These are phyloP conservation scores for Selaginella moellendorffii DNA, from an alignment of 75 land plant species.

Conservation along the genomic window DNA sequence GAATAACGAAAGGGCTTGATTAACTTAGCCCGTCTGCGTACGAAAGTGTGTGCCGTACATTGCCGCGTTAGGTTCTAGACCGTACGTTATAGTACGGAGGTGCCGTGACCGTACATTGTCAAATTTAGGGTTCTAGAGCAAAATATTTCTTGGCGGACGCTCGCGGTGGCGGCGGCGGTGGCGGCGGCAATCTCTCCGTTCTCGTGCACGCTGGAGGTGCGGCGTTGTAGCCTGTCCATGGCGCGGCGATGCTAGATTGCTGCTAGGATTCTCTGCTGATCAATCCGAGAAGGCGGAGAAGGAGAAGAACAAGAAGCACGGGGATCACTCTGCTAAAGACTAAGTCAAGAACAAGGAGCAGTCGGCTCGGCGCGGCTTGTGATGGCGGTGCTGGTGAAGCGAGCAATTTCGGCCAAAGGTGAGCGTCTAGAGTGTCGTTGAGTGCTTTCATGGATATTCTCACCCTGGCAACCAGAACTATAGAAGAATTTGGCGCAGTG, in stretches of 20 bases:
- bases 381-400: conserved; percentile 40
- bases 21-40: no score
- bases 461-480: conserved; percentile 51
- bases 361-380: conserved; percentile 47
- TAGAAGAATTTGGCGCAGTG: conserved; percentile 57
- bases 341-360: no score
- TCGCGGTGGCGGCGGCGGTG: neutral
- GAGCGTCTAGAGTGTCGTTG: conserved; percentile 69
- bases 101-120: no score
- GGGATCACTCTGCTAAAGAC: no score
- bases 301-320: no score
- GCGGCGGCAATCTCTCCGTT: neutral
- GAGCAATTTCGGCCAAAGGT: conserved; percentile 37
- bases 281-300: no score
- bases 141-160: neutral
- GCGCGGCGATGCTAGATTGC: no score
- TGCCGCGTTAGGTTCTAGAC: no score
- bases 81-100: no score
- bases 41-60: no score
- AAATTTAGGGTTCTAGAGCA: neutral
- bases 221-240: neutral
- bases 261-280: no score
- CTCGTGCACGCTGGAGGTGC: neutral
- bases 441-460: conserved; percentile 70
- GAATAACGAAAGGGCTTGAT: no score